These are phyloP conservation scores for Phytophthora europaea DNA, from an alignment of 352 stramenopile genomes.

Conservation along the genomic window DNA sequence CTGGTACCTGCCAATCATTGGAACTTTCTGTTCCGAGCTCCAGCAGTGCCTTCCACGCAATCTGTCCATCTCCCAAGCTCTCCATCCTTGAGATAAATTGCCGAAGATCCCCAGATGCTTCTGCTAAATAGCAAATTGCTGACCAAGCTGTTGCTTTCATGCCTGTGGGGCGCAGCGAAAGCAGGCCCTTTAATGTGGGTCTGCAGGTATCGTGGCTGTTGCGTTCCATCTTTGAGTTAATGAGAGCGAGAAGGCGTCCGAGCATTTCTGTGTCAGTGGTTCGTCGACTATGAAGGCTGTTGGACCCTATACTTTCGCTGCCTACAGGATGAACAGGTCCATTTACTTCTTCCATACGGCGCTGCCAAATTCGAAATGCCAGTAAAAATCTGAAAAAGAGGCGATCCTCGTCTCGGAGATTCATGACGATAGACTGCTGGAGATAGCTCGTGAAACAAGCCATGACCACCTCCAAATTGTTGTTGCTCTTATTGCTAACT, in stretches of 20 bases:
- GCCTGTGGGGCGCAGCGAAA: constrained; percentile 30
- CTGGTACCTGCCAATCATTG: constrained; percentile 15
- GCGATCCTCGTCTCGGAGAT: constrained; percentile 44
- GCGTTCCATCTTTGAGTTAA: constrained; percentile 3
- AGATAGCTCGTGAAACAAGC: constrained; percentile 34
- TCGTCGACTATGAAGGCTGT: neutral
- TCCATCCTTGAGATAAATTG: constrained; percentile 43
- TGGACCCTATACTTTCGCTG: neutral
- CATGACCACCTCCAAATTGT: constrained; percentile 31
- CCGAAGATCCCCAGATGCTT: constrained; percentile 31
- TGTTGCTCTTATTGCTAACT: constrained; percentile 26
- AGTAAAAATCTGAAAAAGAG: constrained; percentile 53
- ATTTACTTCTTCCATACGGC: constrained; percentile 23
- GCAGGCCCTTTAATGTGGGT: constrained; percentile 28
- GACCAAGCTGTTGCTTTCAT: constrained; percentile 35
- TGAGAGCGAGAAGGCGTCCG: constrained; percentile 17
- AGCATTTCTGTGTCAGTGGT: constrained; percentile 16
- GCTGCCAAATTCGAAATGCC: constrained; percentile 46
- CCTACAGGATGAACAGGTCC: neutral
- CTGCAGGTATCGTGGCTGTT: constrained; percentile 6
- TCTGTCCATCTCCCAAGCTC: constrained; percentile 8
- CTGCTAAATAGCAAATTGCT: constrained; percentile 41
- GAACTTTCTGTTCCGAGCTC: constrained; percentile 15
- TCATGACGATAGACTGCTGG: constrained; percentile 28
- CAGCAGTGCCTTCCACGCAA: constrained; percentile 35